Conservation (phyloP, 257 asterid species). For the Penstemon eatonii region DNA sequence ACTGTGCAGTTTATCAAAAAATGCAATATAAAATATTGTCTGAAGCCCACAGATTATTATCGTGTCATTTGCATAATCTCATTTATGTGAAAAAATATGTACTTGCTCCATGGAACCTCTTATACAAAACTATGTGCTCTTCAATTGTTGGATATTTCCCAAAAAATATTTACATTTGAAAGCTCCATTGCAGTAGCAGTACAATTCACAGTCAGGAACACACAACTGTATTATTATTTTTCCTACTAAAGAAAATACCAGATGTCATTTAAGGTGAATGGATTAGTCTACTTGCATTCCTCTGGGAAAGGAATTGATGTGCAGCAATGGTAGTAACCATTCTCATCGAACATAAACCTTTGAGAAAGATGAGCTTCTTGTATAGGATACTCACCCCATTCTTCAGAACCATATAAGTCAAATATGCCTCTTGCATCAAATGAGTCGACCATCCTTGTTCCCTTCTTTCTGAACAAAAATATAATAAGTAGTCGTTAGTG, state of each 20-base stretch:
- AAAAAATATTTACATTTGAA: background rate
- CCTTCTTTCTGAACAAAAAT: conserved; percentile 33
- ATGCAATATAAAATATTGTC: no score
- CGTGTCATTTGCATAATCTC: no score
- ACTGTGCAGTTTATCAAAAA: no score
- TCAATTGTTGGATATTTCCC: background rate
- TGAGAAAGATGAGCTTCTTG: conserved; percentile 87
- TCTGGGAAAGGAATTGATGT: conserved; percentile 82
- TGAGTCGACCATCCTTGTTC: conserved; percentile 36
- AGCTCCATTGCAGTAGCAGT: background rate
- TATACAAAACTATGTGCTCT: no score
- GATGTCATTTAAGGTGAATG: conserved; percentile 1
- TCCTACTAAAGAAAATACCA: conserved; percentile 8
- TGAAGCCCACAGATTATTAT: no score
- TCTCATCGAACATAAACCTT: conserved; percentile 68
- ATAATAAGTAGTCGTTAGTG: conserved; percentile 2
- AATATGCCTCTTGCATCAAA: conserved; percentile 80
- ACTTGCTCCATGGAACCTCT: no score
- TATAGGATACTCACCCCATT: conserved; percentile 84
- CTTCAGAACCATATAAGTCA: conserved; percentile 65
- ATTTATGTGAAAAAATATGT: no score
- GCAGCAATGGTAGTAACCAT: conserved; percentile 90
- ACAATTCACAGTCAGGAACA: background rate
- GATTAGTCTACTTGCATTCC: conserved; percentile 43
- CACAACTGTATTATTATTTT: background rate